A percentile compares a stretch with the other conserved stretches of the same genome.
Evolutionary conservation across 495 filamentous ascomycete species (phyloP).

Genomic region (Daldinia loculata): DNA sequence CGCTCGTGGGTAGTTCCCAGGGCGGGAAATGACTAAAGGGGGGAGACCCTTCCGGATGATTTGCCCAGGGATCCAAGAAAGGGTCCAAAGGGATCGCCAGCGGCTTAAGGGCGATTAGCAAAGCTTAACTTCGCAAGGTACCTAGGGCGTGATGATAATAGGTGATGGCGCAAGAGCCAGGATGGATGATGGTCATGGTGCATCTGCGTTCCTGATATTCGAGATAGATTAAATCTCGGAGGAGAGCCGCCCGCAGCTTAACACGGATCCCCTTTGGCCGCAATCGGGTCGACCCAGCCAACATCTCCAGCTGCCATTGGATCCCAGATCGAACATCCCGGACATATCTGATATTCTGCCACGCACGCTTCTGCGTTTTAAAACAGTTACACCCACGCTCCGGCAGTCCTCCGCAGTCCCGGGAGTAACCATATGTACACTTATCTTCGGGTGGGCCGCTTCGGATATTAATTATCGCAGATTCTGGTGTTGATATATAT

Average conservation of each 20-base stretch:
- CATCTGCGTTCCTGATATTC: conserved; percentile 37
- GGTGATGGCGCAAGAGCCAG: conserved; percentile 35
- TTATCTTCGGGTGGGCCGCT: conserved; percentile 20
- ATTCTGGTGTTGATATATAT: background rate
- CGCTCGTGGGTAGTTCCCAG: conserved; percentile 7
- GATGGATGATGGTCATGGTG: conserved; percentile 32
- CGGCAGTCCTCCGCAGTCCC: conserved; percentile 26
- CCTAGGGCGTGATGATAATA: conserved; percentile 28
- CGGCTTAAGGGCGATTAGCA: conserved; percentile 26
- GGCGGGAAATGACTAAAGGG: conserved; percentile 29
- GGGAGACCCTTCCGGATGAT: conserved; percentile 11
- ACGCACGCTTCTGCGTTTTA: conserved; percentile 7
- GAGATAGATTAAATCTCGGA: conserved; percentile 38
- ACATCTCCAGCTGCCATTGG: conserved; percentile 13
- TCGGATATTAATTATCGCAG: conserved; percentile 26
- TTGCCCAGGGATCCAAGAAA: conserved; percentile 17
- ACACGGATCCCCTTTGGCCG: conserved; percentile 17
- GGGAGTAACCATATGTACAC: conserved; percentile 3
- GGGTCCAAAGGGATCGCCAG: conserved; percentile 31
- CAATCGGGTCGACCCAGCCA: background rate
- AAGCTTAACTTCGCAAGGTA: conserved; percentile 25
- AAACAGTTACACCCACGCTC: conserved; percentile 10
- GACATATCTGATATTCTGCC: conserved; percentile 6
- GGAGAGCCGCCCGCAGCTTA: conserved; percentile 31
- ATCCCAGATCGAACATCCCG: conserved; percentile 15